These are phyloP conservation scores for Amesomyces nigricolor DNA, from an alignment of 2,329 filamentous ascomycete genomes.

Conservation along the genomic window DNA sequence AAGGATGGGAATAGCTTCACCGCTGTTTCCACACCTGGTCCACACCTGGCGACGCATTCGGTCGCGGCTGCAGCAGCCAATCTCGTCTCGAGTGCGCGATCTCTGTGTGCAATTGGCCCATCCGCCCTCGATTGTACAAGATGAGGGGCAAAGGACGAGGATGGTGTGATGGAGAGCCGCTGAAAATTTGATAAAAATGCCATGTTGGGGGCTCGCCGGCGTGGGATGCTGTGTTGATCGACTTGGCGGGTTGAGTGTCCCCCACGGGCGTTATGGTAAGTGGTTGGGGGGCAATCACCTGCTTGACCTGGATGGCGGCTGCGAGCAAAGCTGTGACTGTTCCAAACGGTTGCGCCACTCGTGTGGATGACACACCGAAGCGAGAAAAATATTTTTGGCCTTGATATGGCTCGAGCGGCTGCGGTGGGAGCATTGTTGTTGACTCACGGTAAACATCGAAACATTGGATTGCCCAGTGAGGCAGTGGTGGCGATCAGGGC, in stretches of 20 bases:
- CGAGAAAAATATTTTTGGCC: neutral
- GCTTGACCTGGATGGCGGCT: slow-evolving; percentile 4
- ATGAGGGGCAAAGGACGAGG: slow-evolving; percentile 1
- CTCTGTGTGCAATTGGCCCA: slow-evolving; percentile 7
- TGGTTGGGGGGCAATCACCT: slow-evolving; percentile 12
- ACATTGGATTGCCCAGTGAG: neutral
- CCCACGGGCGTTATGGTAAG: neutral
- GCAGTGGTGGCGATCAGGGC: neutral
- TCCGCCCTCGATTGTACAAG: neutral
- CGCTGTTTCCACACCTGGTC: slow-evolving; percentile 9
- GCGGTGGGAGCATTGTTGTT: neutral
- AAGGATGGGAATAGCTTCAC: slow-evolving; percentile 7
- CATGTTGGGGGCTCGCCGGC: neutral
- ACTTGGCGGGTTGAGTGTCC: neutral
- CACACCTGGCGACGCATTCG: neutral
- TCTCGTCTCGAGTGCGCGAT: neutral
- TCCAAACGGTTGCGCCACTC: slow-evolving; percentile 8
- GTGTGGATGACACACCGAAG: neutral
- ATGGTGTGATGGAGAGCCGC: neutral
- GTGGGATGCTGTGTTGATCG: neutral
- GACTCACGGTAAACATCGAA: slow-evolving; percentile 1
- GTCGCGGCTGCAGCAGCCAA: slow-evolving; percentile 3
- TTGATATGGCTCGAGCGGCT: neutral
- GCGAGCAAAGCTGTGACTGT: slow-evolving; percentile 7
- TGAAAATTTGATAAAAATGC: too few relatives aligned